These are phyloP conservation scores for Phytopythium sindhum DNA, from an alignment of 352 stramenopile genomes.

Conservation along the genomic window DNA sequence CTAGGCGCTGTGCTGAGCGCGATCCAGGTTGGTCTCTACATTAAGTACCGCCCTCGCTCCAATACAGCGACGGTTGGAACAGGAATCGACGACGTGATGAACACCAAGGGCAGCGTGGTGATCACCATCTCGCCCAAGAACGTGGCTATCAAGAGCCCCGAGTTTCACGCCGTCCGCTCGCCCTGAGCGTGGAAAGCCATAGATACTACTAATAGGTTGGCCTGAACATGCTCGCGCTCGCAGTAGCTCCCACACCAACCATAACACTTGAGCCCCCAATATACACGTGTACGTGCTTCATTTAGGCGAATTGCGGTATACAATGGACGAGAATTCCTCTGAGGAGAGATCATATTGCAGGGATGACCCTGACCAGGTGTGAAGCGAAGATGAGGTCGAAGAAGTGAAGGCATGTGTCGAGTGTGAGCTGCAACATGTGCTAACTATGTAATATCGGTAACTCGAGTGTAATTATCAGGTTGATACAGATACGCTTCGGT, in stretches of 20 bases:
- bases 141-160: constrained; percentile 13
- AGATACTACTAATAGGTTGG: neutral
- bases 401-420: too few relatives aligned
- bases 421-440: too few relatives aligned
- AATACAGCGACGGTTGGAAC: neutral
- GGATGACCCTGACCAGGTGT: too few relatives aligned
- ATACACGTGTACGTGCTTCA: too few relatives aligned
- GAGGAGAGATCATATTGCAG: too few relatives aligned
- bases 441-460: too few relatives aligned
- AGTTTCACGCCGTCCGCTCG: constrained; percentile 19
- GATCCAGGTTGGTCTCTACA: constrained; percentile 38
- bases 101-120: constrained; percentile 8
- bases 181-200: neutral
- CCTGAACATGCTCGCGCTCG: neutral
- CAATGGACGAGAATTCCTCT: too few relatives aligned
- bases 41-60: constrained; percentile 28
- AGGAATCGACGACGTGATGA: neutral
- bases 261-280: too few relatives aligned
- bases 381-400: too few relatives aligned
- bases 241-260: neutral
- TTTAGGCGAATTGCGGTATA: too few relatives aligned
- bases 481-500: too few relatives aligned
- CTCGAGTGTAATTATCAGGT: too few relatives aligned
- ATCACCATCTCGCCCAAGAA: constrained; percentile 18
- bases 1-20: constrained; percentile 35